Evolutionary conservation across 2,329 filamentous ascomycete species (phyloP).

Genomic region (Lachnellula arida): DNA sequence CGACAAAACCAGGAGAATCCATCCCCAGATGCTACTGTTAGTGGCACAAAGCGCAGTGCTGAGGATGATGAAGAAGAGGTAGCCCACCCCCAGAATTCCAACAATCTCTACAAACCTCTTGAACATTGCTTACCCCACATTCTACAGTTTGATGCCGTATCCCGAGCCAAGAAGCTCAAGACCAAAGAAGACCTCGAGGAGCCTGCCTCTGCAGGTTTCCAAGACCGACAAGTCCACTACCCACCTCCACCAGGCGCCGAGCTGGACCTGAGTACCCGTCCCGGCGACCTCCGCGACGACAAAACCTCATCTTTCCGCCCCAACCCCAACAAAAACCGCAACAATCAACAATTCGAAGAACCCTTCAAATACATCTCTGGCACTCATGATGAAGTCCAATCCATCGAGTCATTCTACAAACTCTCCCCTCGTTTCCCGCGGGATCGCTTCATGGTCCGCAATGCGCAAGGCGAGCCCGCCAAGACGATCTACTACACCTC

Average conservation of each 20-base stretch:
- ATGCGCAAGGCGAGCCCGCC: conserved; percentile 78
- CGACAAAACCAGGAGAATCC: conserved; percentile 31
- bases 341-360: conserved; percentile 63
- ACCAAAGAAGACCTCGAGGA: conserved; percentile 32
- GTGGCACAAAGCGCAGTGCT: conserved; percentile 33
- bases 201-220: conserved; percentile 18
- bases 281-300: conserved; percentile 21
- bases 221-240: conserved; percentile 32
- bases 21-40: conserved; percentile 18
- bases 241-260: conserved; percentile 31
- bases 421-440: conserved; percentile 79
- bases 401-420: conserved; percentile 80
- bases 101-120: neutral
- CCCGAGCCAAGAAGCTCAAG: conserved; percentile 44
- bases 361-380: conserved; percentile 85
- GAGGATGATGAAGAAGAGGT: conserved; percentile 30
- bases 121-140: neutral
- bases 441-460: conserved; percentile 93
- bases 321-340: conserved; percentile 30
- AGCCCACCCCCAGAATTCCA: too few species aligned
- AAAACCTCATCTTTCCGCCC: conserved; percentile 7
- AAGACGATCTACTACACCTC: conserved; percentile 98
- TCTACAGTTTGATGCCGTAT: conserved; percentile 18
- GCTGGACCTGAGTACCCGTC: conserved; percentile 25
- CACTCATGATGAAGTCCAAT: conserved; percentile 69